These are phyloP conservation scores for Eragrostis nindensis DNA, from an alignment of 176 grass and related monocot genomes.

Conservation along the genomic window DNA sequence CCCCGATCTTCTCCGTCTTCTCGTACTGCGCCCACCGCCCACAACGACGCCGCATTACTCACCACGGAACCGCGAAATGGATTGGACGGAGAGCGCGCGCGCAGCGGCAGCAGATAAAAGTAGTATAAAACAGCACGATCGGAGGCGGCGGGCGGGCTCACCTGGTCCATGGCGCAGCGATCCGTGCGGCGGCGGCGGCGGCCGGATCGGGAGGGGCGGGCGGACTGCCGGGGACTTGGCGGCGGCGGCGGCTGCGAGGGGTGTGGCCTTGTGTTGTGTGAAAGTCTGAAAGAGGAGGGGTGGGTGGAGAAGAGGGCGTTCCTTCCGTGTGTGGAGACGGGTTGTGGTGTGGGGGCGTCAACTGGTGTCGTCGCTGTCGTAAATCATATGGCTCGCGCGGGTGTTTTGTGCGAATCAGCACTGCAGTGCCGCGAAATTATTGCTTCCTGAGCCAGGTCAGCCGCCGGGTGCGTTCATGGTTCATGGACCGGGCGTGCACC, in stretches of 20 bases:
- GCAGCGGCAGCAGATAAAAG: not conserved
- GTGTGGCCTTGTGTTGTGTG: not conserved
- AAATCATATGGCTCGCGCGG: conserved; percentile 34
- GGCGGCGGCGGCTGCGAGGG: not conserved
- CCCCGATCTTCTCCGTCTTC: conserved; percentile 92
- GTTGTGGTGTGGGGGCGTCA: not conserved
- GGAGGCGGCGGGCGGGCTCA: conserved; percentile 29
- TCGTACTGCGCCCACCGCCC: conserved; percentile 54
- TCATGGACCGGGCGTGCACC: not conserved
- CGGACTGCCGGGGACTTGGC: not conserved
- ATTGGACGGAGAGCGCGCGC: not conserved
- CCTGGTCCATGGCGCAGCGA: conserved; percentile 56
- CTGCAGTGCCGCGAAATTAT: not conserved
- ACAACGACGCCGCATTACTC: not conserved
- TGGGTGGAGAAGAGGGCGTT: too few relatives aligned
- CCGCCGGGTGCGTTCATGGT: not conserved
- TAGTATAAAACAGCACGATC: conserved; percentile 1
- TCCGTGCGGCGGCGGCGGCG: conserved; percentile 23
- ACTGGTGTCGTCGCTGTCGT: conserved; percentile 15
- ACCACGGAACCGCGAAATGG: not conserved
- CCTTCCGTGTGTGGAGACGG: too few relatives aligned
- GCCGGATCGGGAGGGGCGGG: conserved; percentile 5
- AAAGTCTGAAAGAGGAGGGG: too few relatives aligned
- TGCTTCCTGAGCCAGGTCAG: not conserved
- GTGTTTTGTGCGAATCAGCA: not conserved